phyloP scores from a whole-genome alignment of 495 filamentous ascomycete genomes.

The Aspergillus baeticus region DNA sequence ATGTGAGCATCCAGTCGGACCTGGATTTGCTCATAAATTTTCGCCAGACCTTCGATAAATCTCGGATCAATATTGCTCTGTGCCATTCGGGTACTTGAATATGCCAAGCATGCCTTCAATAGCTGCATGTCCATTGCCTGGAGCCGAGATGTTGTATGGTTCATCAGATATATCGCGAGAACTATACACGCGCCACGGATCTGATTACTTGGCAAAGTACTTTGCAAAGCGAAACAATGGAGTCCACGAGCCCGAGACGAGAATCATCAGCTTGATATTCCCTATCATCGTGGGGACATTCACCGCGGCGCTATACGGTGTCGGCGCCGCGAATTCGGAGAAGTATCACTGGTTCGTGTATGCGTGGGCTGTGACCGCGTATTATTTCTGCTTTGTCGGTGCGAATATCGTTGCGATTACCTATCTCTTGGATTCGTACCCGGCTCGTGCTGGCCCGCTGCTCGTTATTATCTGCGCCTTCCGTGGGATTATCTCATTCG shows the following conservation, averaged over 20 bases:
- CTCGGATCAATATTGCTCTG: conserved; percentile 2
- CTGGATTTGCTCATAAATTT: conserved; percentile 13
- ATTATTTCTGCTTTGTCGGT: conserved; percentile 39
- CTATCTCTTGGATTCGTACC: conserved; percentile 39
- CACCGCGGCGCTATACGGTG: conserved; percentile 31
- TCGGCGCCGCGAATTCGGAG: conserved; percentile 27
- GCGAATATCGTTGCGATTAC: conserved; percentile 40
- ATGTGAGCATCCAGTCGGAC: too few relatives aligned
- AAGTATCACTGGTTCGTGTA: conserved; percentile 37
- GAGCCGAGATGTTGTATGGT: conserved; percentile 4
- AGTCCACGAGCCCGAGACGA: conserved; percentile 33
- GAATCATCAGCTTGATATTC: conserved; percentile 30
- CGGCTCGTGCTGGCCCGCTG: conserved; percentile 32
- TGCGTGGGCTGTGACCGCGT: conserved; percentile 30
- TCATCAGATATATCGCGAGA: conserved; percentile 16
- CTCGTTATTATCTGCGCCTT: conserved; percentile 41
- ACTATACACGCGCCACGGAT: conserved; percentile 24
- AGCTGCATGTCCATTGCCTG: conserved; percentile 14
- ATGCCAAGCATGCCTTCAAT: conserved; percentile 11
- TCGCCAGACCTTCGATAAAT: conserved; percentile 4
- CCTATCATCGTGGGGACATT: conserved; percentile 33
- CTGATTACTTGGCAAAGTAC: conserved; percentile 27
- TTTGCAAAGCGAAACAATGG: conserved; percentile 25
- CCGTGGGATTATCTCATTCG: conserved; percentile 38
- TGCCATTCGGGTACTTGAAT: conserved; percentile 1